Conservation (phyloP, 2,329 filamentous ascomycete species). For the Talaromyces sp. region DNA sequence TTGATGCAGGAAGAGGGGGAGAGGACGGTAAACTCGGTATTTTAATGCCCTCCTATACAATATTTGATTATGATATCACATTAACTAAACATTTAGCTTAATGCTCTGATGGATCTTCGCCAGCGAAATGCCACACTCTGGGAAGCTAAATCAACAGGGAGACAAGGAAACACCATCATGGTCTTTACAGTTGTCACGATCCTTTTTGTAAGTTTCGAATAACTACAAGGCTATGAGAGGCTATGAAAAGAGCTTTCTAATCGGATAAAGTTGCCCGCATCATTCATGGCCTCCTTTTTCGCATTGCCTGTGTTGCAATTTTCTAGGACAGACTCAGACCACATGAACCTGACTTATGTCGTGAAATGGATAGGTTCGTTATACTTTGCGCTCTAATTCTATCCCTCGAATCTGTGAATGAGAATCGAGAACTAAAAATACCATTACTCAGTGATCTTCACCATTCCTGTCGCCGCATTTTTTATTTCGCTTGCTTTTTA, state of each 20-base stretch:
- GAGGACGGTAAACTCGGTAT: no score
- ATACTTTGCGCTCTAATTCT: no score
- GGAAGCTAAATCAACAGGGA: background rate
- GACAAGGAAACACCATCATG: background rate
- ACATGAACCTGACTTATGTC: background rate
- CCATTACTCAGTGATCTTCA: background rate
- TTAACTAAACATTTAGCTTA: no score
- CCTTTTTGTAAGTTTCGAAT: background rate
- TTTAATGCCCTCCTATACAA: no score
- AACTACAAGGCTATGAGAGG: background rate
- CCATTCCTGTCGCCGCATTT: background rate
- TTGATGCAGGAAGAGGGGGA: no score
- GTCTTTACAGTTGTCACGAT: background rate
- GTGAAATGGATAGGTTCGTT: background rate
- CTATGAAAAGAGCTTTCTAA: background rate
- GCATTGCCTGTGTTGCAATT: background rate
- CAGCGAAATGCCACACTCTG: background rate
- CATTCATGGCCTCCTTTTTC: background rate
- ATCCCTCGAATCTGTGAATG: background rate
- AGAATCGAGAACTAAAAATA: background rate
- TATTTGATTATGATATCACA: no score
- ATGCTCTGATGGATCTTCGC: background rate
- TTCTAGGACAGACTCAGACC: background rate
- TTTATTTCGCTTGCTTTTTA: background rate
- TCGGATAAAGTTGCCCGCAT: background rate